Percentiles rank a stretch among this genome's conserved stretches.
Conservation (phyloP, 2,329 filamentous ascomycete species). For the Ascosphaera aggregata region DNA sequence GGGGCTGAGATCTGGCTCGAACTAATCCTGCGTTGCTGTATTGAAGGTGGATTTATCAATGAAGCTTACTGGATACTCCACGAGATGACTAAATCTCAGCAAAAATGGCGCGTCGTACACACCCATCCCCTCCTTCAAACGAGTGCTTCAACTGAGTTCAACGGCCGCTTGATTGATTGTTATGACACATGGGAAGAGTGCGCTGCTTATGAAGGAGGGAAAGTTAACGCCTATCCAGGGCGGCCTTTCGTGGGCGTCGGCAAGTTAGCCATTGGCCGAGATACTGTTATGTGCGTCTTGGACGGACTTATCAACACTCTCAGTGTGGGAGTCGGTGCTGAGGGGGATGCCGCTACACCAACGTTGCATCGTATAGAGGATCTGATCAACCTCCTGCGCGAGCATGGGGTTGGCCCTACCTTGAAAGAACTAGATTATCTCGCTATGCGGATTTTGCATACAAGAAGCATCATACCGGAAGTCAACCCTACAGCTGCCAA, state of each 20-base stretch:
- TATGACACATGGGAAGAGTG: slow-evolving; percentile 16
- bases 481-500: slow-evolving; percentile 22
- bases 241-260: slow-evolving; percentile 18
- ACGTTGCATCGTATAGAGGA: slow-evolving; percentile 12
- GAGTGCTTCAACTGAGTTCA: background rate
- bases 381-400: slow-evolving; percentile 20
- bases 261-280: slow-evolving; percentile 29
- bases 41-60: slow-evolving; percentile 21
- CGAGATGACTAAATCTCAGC: slow-evolving; percentile 10
- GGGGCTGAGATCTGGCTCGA: slow-evolving; percentile 26
- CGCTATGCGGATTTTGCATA: slow-evolving; percentile 28
- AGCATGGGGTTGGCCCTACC: slow-evolving; percentile 10
- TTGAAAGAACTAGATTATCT: slow-evolving; percentile 14
- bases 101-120: slow-evolving; percentile 16
- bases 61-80: slow-evolving; percentile 19
- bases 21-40: slow-evolving; percentile 26
- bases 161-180: slow-evolving; percentile 8
- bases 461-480: slow-evolving; percentile 22
- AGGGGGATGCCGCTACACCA: slow-evolving; percentile 10
- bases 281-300: slow-evolving; percentile 32
- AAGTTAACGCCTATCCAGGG: slow-evolving; percentile 6
- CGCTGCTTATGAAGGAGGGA: slow-evolving; percentile 5
- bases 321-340: slow-evolving; percentile 17
- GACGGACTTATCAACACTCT: slow-evolving; percentile 26
- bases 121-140: background rate